Base-by-base conservation (phyloP, 179 eudicot genomes). In the Corrigiola litoralis region DNA sequence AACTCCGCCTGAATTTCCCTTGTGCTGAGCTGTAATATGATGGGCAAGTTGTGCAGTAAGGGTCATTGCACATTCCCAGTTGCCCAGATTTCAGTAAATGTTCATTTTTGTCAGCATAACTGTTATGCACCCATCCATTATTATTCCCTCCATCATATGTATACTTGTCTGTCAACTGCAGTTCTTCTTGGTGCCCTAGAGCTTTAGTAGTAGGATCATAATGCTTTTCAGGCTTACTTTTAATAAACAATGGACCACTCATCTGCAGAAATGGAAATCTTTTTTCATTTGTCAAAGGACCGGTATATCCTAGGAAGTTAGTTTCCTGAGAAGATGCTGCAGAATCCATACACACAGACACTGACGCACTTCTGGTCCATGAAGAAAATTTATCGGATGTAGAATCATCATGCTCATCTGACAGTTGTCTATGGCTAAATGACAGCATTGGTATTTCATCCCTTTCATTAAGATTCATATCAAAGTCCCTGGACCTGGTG, bases 21-120 rank as follows among this genome's bases (percentile, higher is more conserved):
- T 28, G 65, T 10, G 77, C 70, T 46, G 65, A 66, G 32, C 72
- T 75, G 24, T 61, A 84, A 73, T 70, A 72, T 28, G 82, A 74
- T 25, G 95, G 95, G 54, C 96, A 89, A 29, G 85, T 80, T 44
- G 94, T 89, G 74, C 94, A 89, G 65, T 87, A 89, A 48, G 96
- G 96, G 79, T 89, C 94, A 68, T 78, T 71, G 67, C 96, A 89
- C 81, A 82, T 83, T 60, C 96, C 96, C 41, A 89, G 71, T 36
- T 73, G 90, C 37, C 96, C 96, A 46, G 94, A 89, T 79, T 51
- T 84, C 74, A 77, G 12, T 29, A 89, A 79, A 75, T 85, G 85
- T 42, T 80, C 88, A 60, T 87, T 82, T 67, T 71, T 81, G 33
- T 74, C 81, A 55, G 54, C 64, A 48, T 68, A 58, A 51, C 58